Base-by-base conservation (phyloP, 164 flowering plant species). In the Liquidambar formosana region DNA sequence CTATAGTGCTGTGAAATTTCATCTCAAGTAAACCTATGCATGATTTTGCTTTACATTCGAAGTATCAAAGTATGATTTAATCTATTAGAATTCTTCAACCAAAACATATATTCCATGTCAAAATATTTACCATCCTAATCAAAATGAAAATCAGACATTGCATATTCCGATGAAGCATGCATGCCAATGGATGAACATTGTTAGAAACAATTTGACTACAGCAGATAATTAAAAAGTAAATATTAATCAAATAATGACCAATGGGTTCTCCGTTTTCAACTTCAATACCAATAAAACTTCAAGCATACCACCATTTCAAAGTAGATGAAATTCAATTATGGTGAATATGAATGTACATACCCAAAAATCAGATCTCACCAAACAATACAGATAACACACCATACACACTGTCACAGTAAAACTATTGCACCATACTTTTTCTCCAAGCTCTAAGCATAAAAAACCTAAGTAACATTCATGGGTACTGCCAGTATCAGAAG, bases 401-500 rank as follows among this genome's bases (percentile, higher is more conserved):
- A 58, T 19, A 33, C 57, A 53, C 9, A 28, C 23, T 12, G 13
- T 0, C 45, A 44, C 6, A 51, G 41, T 38, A 33, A n/a, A 69
- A 49, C 38, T 23, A 27, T 61, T 44, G 43, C 48, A 45, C 46
- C 65, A n/a, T 19, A 16, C 26, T 15, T 33, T 15, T 33, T 25
- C 48, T 41, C 12, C 45, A n/a, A 48, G 14, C 5, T 10, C 43
- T 22, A 62, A 67, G 41, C 63, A 48, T 0, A 57, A 76, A n/a
- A 33, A 76, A 65, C 54, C 57, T 60, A 72, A 76, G 57, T 25
- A 69, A 61, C 66, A 21, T 51, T 41, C 19, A 52, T 22, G 44
- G 67, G 57, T 23, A 66, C 52, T 26, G 53, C 44, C 44, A 71
- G 46, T 48, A 60, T 44, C 67, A 71, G 27, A 33, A 12, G 57